Evolutionary conservation across 2,329 filamentous ascomycete species (phyloP).

Genomic region (Gnomoniopsis smithogilvyi): DNA sequence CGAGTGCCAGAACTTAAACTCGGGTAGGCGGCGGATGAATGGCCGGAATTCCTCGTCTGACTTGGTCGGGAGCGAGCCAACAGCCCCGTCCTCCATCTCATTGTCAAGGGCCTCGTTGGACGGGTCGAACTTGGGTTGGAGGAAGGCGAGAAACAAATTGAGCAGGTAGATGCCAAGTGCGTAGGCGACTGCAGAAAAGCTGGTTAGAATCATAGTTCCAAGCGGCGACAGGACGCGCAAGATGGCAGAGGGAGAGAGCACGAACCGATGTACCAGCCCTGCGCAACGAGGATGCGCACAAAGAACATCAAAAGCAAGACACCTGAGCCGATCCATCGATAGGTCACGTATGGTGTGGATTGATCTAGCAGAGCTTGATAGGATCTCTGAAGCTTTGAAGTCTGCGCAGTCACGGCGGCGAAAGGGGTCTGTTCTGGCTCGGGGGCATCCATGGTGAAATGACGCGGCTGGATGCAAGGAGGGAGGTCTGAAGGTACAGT

Average conservation of each 20-base stretch:
- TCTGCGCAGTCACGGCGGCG: constrained; percentile 83
- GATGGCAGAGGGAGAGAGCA: background rate
- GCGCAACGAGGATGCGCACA: constrained; percentile 81
- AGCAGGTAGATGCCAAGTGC: constrained; percentile 97
- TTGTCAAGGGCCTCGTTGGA: constrained; percentile 88
- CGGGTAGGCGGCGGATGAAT: constrained; percentile 91
- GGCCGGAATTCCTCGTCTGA: constrained; percentile 97
- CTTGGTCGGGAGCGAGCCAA: constrained; percentile 83
- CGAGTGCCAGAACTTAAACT: constrained; percentile 99
- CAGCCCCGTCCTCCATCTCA: constrained; percentile 90
- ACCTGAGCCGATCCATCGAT: constrained; percentile 87
- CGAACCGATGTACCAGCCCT: constrained; percentile 98
- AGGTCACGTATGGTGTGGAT: constrained; percentile 82
- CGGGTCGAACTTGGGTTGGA: constrained; percentile 98
- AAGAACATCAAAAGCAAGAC: constrained; percentile 77
- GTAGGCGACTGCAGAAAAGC: constrained; percentile 72
- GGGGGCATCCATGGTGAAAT: constrained; percentile 68
- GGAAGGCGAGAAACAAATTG: constrained; percentile 97
- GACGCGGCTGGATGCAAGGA: background rate
- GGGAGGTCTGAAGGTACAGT: background rate
- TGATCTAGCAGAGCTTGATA: constrained; percentile 94
- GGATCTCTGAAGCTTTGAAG: constrained; percentile 73
- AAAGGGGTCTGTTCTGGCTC: constrained; percentile 92
- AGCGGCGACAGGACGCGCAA: background rate
- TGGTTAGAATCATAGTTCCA: constrained; percentile 16